phyloP scores from a whole-genome alignment of 805 yeast genomes.

The Nakazawaea ambrosiae region DNA sequence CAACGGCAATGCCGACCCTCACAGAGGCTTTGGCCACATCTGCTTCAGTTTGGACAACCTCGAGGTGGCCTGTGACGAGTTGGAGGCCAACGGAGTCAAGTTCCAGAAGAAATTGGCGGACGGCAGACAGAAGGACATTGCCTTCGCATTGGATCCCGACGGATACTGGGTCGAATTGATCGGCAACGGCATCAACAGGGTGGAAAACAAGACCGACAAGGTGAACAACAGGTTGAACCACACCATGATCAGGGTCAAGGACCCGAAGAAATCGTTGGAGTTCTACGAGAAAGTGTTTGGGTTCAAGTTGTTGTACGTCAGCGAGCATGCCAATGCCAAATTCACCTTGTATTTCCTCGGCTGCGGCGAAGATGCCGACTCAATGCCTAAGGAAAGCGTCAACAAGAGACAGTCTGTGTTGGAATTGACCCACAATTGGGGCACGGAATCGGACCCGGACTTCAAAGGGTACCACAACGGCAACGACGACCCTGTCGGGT shows the following conservation, averaged over 20 bases:
- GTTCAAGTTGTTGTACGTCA: conserved; percentile 57
- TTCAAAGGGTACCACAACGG: conserved; percentile 79
- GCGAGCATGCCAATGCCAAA: conserved; percentile 58
- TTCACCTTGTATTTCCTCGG: conserved; percentile 86
- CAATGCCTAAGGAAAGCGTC: conserved; percentile 26
- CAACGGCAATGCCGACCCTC: conserved; percentile 81
- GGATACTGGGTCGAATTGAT: conserved; percentile 95
- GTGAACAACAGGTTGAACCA: conserved; percentile 63
- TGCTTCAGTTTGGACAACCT: conserved; percentile 84
- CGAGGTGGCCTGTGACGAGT: conserved; percentile 46
- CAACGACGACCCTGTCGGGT: conserved; percentile 74
- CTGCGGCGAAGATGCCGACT: conserved; percentile 41
- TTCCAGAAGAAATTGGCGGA: conserved; percentile 82
- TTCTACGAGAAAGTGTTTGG: conserved; percentile 81
- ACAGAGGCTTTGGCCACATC: conserved; percentile 91
- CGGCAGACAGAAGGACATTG: conserved; percentile 90
- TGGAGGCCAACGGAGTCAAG: conserved; percentile 55
- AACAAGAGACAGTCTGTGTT: conserved; percentile 58
- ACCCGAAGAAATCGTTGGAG: conserved; percentile 64
- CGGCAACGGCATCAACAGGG: conserved; percentile 41
- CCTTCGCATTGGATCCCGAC: conserved; percentile 92
- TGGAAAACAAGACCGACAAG: conserved; percentile 30
- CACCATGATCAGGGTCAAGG: conserved; percentile 88
- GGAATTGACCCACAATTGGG: conserved; percentile 94
- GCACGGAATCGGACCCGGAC: conserved; percentile 73